Base-by-base conservation (phyloP, 73 alveolate genomes). In the Paramecium sexaurelia region DNA sequence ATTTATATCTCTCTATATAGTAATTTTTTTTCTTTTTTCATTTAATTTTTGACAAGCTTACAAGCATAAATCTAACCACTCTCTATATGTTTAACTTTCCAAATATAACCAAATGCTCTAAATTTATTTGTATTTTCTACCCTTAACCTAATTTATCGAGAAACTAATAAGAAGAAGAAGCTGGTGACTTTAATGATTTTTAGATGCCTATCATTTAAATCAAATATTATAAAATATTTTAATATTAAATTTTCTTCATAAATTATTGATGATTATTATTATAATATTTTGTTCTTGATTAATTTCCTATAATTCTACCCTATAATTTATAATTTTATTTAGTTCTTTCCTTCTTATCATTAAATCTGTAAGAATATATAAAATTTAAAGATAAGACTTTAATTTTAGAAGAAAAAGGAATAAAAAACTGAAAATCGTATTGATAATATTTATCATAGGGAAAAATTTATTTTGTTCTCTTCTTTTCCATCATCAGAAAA, bases 181-280 rank as follows among this genome's bases (percentile, higher is more conserved):
- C 87, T n/a, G 87, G 96, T 93, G 94, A 17, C 67, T 51, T 51
- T 2, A n/a, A 51, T 51, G 27, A 51, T 51, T 51, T 51, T n/a
- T n/a, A 29, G 17, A 19, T 51, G 27, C 32, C 10, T 17, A 51
- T 51, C 67, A 51, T 51, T 51, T 51, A n/a, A 17, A 51, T 51
- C 67, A 15, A 51, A 17, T 51, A n/a, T 51, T 51, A 15, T 51
- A 17, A 17, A 51, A 51, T 51, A 51, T 51, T 51, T 17, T 51
- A 51, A 51, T n/a, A 51, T n/a, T 51, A n/a, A 51, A 17, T 51
- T 51, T 17, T n/a, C 67, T 51, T 51, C 29, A n/a, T 7, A 17
- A 35, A 17, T 15, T 3, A 47, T 47, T 15, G 3, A 51, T 17
- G 67, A 51, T 51, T 9, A 51, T 51, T 51, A 15, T 51, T 17